Evolutionary conservation across 768 basidiomycete genomes (phyloP).

Genomic region (Chalciporus sphaerocephalus): DNA sequence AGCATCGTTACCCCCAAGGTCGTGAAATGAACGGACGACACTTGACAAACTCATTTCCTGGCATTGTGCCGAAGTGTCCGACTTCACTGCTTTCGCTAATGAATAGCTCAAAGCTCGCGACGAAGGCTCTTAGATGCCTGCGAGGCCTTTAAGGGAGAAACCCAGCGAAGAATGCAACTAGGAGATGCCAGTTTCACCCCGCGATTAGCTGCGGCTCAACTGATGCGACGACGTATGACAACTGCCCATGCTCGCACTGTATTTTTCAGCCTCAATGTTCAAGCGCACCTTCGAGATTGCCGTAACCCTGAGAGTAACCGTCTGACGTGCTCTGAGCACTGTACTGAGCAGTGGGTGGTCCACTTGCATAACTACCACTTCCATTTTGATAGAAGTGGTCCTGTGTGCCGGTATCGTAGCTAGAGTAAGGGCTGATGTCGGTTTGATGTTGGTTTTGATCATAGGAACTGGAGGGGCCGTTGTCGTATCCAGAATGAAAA

Average conservation of each 20-base stretch:
- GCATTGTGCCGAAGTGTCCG: slow-evolving; percentile 28
- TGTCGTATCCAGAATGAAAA: slow-evolving; percentile 54
- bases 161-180: slow-evolving; percentile 22
- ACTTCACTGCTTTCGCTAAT: slow-evolving; percentile 44
- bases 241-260: slow-evolving; percentile 42
- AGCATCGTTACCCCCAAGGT: slow-evolving; percentile 18
- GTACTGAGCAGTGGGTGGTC: slow-evolving; percentile 51
- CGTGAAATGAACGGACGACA: slow-evolving; percentile 17
- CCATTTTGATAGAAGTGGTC: slow-evolving; percentile 71
- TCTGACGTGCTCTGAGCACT: slow-evolving; percentile 42
- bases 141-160: slow-evolving; percentile 18
- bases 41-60: slow-evolving; percentile 28
- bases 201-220: slow-evolving; percentile 45
- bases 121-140: slow-evolving; percentile 34
- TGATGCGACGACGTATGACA: slow-evolving; percentile 30
- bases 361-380: slow-evolving; percentile 52
- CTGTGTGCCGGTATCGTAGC: slow-evolving; percentile 55
- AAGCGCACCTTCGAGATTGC: slow-evolving; percentile 83
- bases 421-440: slow-evolving; percentile 64
- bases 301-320: slow-evolving; percentile 57
- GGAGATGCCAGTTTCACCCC: slow-evolving; percentile 43
- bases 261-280: slow-evolving; percentile 57
- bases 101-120: slow-evolving; percentile 46
- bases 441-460: slow-evolving; percentile 61
- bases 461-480: slow-evolving; percentile 51